phyloP scores from a whole-genome alignment of 2,329 filamentous ascomycete genomes.

The Lecanoromycetidae sp. region DNA sequence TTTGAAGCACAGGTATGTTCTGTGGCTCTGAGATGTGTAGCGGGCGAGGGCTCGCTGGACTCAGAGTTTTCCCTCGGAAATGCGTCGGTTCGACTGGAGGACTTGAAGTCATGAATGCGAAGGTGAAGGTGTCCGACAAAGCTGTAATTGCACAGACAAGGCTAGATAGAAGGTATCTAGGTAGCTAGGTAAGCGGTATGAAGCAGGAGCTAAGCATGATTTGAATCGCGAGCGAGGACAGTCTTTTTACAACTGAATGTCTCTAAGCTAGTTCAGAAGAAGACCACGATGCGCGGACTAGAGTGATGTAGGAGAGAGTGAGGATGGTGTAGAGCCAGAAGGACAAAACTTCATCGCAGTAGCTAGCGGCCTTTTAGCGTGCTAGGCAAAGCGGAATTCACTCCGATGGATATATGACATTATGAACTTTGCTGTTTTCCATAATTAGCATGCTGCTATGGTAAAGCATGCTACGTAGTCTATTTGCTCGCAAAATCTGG shows the following conservation, averaged over 20 bases:
- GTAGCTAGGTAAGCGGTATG: no score
- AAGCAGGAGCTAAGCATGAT: no score
- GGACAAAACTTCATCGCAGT: neutral
- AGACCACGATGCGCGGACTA: no score
- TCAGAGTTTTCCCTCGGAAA: slow-evolving; percentile 53
- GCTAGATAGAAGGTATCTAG: neutral
- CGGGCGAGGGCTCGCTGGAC: slow-evolving; percentile 59
- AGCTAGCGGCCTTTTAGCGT: neutral
- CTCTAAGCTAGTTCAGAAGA: no score
- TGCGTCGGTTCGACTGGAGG: slow-evolving; percentile 37
- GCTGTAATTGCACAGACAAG: neutral
- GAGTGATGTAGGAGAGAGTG: no score
- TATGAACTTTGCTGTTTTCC: no score
- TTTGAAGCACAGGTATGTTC: slow-evolving; percentile 57
- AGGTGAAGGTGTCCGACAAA: no score
- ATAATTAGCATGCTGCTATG: neutral
- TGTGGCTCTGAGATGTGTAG: slow-evolving; percentile 55
- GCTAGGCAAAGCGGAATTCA: no score
- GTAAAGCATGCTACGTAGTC: neutral
- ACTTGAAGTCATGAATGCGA: slow-evolving; percentile 39
- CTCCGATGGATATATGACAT: no score
- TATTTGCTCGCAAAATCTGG: neutral
- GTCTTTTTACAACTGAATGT: no score
- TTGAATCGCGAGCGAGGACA: no score
- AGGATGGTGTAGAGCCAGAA: neutral